Evolutionary conservation across 257 asterid species (phyloP), one percentile per base, ranked within the genome.

Genomic region (Solanum sitiens): DNA sequence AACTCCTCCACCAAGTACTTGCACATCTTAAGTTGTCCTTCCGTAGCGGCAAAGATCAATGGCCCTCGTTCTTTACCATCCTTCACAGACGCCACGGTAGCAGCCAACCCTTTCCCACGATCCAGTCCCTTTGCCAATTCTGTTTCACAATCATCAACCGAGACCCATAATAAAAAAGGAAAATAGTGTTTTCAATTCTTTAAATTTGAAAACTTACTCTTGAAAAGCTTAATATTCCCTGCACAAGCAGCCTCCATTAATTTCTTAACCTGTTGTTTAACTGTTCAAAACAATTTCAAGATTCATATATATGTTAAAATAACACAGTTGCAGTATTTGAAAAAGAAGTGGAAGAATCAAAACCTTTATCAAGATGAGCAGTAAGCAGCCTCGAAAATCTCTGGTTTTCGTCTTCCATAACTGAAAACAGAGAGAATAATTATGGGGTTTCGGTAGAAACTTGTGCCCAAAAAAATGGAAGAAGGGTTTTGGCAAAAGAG

Each of bases 51-150:
- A 91, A 97, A 95, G 83, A 92, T 96, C 87, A 97, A 91, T 42
- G 98, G 97, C 89, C 98, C 98, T 93, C 98, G 92, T 89, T 95
- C 93, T 88, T 97, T 97, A 59, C 98, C 98, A 93, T 97, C 99
- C 96, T 93, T 94, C 89, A 95, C 92, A 90, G 91, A 95, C 33
- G 89, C 92, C 42, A 93, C 93, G 14, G 61, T 94, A 87, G 90
- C 93, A 13, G 93, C 89, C 80, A 95, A 87, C 77, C 98, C 99
- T 87, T 95, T 94, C 45, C 98, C 98, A 86, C 87, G 94, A 91
- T 95, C 99, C 83, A 97, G 97, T 79, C 91, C 93, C 71, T 88
- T 90, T 23, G 93, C 98, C 84, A 92, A 86, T 50, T 92, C 98
- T 96, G 71, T 86, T 72, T 42, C 20, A 47, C 84, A 86, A 44